Base-by-base conservation (phyloP, 768 basidiomycete genomes). In the Suillus cothurnatus region DNA sequence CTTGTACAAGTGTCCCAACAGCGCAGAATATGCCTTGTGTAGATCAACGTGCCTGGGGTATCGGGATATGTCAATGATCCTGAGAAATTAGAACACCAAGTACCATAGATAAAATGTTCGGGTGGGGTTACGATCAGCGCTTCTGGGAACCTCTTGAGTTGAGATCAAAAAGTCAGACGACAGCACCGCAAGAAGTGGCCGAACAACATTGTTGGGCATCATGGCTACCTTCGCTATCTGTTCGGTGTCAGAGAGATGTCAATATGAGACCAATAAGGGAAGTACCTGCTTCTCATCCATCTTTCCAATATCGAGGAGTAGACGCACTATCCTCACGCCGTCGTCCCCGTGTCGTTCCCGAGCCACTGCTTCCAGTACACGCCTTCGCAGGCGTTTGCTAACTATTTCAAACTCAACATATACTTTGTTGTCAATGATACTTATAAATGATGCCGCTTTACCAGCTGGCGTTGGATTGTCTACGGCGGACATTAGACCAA, bases 31-130 rank as follows among this genome's bases (percentile, higher is more conserved):
- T 12, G 93, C 92, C 73, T 94, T 92, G 41, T 85, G 80, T 11
- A 93, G 83, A 78, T 98, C 94, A 61, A 97, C 91, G 75, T 91
- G 90, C 97, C 96, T 97, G 63, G 63, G 69, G 71, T 50, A 71
- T 26, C 64, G 68, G 47, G 61, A 69, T 28, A 15, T 50, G 52
- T 68, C 19, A 34, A 50, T 34, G 8, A 52, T 58, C 26, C 26
- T 21, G 15, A 8, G 32, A 58, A 21, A 19, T 34, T 23, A 36
- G 23, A 59, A 59, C 43, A 4, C 11, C 38, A 70, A 82, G 38
- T 65, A 94, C 97, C 97, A 99, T 38, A 98, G 86, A 79, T 93
- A 98, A 75, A 95, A 93, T 57, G 91, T 95, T 31, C 94, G 85
- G 0, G 90, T 86, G 5, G 95, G 93, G 75, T 94, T 93, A 57